phyloP scores from a whole-genome alignment of 2,329 filamentous ascomycete species.

The Nectriaceae sp. region DNA sequence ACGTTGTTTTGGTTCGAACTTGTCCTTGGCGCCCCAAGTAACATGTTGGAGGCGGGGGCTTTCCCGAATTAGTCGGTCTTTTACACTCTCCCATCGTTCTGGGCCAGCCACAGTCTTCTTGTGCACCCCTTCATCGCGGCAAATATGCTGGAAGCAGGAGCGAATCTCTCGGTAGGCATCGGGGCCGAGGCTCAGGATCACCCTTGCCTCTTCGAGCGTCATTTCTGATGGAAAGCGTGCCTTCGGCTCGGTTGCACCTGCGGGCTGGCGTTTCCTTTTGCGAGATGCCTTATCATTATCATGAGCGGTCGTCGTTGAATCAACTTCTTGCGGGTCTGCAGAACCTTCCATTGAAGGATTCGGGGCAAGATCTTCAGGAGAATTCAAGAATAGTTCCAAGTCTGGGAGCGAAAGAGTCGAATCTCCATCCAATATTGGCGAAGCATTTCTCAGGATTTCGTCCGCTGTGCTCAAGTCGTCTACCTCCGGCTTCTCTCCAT shows the following conservation, averaged over 20 bases:
- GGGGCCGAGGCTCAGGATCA: slow-evolving; percentile 65
- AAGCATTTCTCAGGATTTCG: neutral
- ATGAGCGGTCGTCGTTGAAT: neutral
- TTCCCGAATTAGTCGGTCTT: slow-evolving; percentile 66
- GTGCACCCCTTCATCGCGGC: slow-evolving; percentile 63
- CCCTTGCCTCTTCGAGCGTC: slow-evolving; percentile 77
- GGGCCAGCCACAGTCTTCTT: slow-evolving; percentile 78
- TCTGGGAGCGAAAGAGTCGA: slow-evolving; percentile 8
- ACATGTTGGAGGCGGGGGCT: slow-evolving; percentile 63
- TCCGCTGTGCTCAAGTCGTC: slow-evolving; percentile 11
- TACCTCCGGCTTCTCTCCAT: slow-evolving; percentile 53
- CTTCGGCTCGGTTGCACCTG: slow-evolving; percentile 67
- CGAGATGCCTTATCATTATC: slow-evolving; percentile 50
- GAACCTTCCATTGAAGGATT: neutral
- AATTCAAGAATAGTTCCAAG: no score
- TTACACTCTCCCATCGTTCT: slow-evolving; percentile 72
- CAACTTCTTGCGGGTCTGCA: neutral
- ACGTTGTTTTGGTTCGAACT: slow-evolving; percentile 63
- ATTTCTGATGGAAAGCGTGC: slow-evolving; percentile 82
- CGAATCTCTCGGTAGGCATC: slow-evolving; percentile 65
- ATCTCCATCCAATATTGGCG: slow-evolving; percentile 8
- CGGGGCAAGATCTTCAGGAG: no score
- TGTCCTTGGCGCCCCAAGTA: slow-evolving; percentile 59
- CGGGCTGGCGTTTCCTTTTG: slow-evolving; percentile 67
- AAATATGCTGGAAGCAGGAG: slow-evolving; percentile 69